phyloP scores from a whole-genome alignment of 306 rosid species.

The Vicia villosa region DNA sequence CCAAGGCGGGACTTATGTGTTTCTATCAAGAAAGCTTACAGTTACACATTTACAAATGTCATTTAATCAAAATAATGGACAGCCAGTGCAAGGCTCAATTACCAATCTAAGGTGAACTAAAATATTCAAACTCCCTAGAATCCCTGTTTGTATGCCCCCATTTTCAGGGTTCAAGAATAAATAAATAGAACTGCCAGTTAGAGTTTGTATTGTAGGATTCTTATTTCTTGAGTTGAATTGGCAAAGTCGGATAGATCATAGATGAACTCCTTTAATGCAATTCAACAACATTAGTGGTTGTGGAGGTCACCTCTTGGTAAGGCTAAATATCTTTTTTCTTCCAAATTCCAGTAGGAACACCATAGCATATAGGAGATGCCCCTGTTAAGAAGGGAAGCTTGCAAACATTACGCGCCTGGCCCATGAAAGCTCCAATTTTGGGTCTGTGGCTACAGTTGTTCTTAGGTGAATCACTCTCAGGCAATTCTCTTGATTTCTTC shows the following conservation, averaged over 20 bases:
- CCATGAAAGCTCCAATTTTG: conserved; percentile 77
- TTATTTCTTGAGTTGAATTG: conserved; percentile 10
- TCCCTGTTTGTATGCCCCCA: conserved; percentile 67
- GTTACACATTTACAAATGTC: conserved; percentile 41
- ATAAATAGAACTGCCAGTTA: conserved; percentile 18
- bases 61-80: conserved; percentile 47
- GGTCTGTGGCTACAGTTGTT: conserved; percentile 57
- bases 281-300: conserved; percentile 3
- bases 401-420: conserved; percentile 82
- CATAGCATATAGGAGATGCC: conserved; percentile 89
- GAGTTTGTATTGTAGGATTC: conserved; percentile 15
- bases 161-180: conserved; percentile 51
- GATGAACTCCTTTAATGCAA: conserved; percentile 1
- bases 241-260: neutral
- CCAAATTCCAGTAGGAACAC: conserved; percentile 84
- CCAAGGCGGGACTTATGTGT: conserved; percentile 58
- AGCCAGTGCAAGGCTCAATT: conserved; percentile 37
- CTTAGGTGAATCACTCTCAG: conserved; percentile 33
- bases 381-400: conserved; percentile 84
- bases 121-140: conserved; percentile 49
- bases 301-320: conserved; percentile 13
- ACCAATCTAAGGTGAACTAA: conserved; percentile 39
- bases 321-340: conserved; percentile 49
- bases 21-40: conserved; percentile 73
- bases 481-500: conserved; percentile 56